Base-by-base conservation (phyloP, 441 rosid genomes). In the Isatis lusitanica region DNA sequence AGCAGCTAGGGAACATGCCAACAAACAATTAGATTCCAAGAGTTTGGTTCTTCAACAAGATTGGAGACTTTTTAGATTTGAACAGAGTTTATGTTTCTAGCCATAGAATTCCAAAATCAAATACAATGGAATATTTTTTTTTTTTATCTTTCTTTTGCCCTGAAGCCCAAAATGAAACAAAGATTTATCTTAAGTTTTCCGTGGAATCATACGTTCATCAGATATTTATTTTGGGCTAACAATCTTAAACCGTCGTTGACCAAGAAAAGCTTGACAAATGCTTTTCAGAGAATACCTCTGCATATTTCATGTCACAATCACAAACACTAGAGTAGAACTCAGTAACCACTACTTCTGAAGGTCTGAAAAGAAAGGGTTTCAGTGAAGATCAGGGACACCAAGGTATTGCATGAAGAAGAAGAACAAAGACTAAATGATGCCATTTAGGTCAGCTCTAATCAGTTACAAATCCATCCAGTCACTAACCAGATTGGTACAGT, bases 231-330 rank as follows among this genome's bases (percentile, higher is more conserved):
- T 9, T 12, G 47, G 56, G 36, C 18, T 36, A 59, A 47, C 38
- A 33, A 46, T 21, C 11, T 1, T 21, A 21, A 33, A 57, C 36
- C 4, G 4, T 46, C 39, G 57, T 24, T 31, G 15, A 51, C 8
- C 58, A 47, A 28, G 36, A 53, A 40, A 76, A 21, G 16, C 50
- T 50, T 35, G 31, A 35, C 21, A 61, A 53, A 10, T 42, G 16
- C 36, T 47, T 26, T 46, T 16, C 60, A 47, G 13, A 68, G 26
- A 68, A 48, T 4, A 39, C 16, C n/a, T 68, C 64, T 31, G 63
- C 63, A 67, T 68, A 59, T 50, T 31, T 67, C 68, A 62, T 53
- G 30, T 55, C 75, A 70, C 62, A 70, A 64, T 5, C 67, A 64
- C 1, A 28, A 33, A 21, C 24, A 21, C n/a, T 21, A 21, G 13